phyloP scores from a whole-genome alignment of 176 grass and related monocot species.

The Calamus simplicifolius region DNA sequence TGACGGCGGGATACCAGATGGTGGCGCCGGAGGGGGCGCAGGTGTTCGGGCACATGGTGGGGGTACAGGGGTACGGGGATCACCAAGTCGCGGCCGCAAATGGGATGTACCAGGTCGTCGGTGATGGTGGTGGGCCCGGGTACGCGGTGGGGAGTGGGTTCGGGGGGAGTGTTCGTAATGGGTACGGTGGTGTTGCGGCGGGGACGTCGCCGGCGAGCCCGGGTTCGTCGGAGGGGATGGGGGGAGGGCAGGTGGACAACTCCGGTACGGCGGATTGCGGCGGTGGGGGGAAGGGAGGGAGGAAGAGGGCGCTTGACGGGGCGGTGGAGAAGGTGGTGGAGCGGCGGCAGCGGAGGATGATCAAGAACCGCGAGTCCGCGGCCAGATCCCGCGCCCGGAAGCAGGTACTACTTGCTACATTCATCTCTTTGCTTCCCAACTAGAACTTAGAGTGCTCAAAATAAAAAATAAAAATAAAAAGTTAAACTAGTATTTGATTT shows the following conservation, averaged over 20 bases:
- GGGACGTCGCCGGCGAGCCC: constrained; percentile 28
- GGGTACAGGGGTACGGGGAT: constrained; percentile 15
- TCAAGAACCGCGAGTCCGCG: constrained; percentile 90
- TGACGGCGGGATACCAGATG: constrained; percentile 22
- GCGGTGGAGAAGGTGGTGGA: constrained; percentile 56
- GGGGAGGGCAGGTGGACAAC: constrained; percentile 36
- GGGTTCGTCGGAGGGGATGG: constrained; percentile 41
- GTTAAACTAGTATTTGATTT: too few relatives aligned
- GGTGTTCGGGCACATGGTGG: background rate
- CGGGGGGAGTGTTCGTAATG: constrained; percentile 26
- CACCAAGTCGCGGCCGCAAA: constrained; percentile 18
- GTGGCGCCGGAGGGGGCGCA: background rate
- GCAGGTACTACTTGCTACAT: constrained; percentile 33
- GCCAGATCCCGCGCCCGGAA: constrained; percentile 80
- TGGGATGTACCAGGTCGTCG: too few relatives aligned
- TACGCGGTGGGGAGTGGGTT: constrained; percentile 2
- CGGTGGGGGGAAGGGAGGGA: constrained; percentile 24
- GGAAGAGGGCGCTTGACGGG: constrained; percentile 17
- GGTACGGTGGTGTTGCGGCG: constrained; percentile 25
- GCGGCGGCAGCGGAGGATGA: constrained; percentile 81
- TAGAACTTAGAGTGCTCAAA: too few relatives aligned
- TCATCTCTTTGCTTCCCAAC: background rate
- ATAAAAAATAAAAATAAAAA: too few relatives aligned
- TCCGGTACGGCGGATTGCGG: constrained; percentile 24
- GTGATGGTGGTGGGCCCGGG: background rate